Base-by-base conservation (phyloP, 2,329 filamentous ascomycete genomes). In the Hypocreales sp. region DNA sequence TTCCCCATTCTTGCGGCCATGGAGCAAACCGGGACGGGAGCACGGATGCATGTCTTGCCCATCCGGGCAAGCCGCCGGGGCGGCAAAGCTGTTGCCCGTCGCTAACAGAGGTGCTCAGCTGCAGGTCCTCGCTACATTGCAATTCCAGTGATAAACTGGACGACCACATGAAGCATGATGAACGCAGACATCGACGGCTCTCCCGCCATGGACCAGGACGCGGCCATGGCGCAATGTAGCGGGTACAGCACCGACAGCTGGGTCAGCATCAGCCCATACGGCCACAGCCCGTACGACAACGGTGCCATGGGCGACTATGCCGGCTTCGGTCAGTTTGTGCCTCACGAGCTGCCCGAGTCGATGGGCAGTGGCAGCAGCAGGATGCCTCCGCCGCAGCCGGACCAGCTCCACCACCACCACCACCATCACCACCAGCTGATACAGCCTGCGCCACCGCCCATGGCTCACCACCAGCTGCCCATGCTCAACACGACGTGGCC, bases 401-500 rank as follows among this genome's bases (percentile, higher is more conserved):
- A 40, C 24, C 40, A 41, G 17, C 23, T 26, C 13, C 30, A 34
- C 26, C 29, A 42, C 22, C 41, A 45, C 8, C 32, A 33, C 20
- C 31, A 41, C 21, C 41, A 45, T 20, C 41, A 43, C 22, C 47
- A 49, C 26, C 42, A 47, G 20, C 40, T 51, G 28, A 45, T 50
- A 30, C 46, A 47, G 10, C 48, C 46, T 18, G 35, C 44, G 17
- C 41, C 39, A 16, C 32, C 43, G 18, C 53, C 56, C 39, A 64
- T 72, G 40, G 62, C 69, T 38, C 65, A 65, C 39, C 62, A 68
- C 35, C 58, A 68, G 33, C 55, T 80, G 13, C 71, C 79, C 14
- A 76, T 80, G 45, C 58, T 86, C 37, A 74, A 81, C 40, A 79
- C 64, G 27, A 63, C 66, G 35, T 92, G 82, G 82, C 82, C 82